A percentile compares a stretch with the other conserved stretches of the same genome.
Conservation (phyloP, 768 basidiomycete species). For the Boletus tomentosulus region DNA sequence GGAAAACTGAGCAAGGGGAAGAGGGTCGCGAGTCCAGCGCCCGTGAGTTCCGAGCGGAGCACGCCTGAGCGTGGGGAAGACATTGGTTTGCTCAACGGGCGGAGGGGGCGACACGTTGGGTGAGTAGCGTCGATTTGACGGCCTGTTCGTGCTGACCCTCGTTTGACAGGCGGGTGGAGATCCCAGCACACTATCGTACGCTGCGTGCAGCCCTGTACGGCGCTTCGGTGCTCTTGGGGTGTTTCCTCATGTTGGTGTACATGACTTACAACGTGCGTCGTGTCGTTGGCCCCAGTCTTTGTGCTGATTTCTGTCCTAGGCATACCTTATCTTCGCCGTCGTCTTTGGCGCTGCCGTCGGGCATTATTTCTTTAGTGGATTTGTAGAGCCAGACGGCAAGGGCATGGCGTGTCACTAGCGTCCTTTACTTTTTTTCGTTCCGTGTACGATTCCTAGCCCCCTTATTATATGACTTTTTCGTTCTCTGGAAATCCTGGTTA, state of each 20-base stretch:
- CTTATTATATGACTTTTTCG: background rate
- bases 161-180: background rate
- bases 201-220: conserved; percentile 70
- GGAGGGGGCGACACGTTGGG: conserved; percentile 40
- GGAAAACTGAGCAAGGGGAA: conserved; percentile 43
- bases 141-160: conserved; percentile 35
- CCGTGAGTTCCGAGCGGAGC: conserved; percentile 34
- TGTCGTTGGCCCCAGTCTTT: background rate
- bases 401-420: conserved; percentile 77
- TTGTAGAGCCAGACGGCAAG: conserved; percentile 63
- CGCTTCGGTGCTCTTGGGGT: conserved; percentile 70
- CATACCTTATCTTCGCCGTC: conserved; percentile 80
- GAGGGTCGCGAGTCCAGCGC: conserved; percentile 37
- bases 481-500: background rate
- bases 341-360: conserved; percentile 80
- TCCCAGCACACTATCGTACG: conserved; percentile 37
- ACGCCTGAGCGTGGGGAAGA: conserved; percentile 48
- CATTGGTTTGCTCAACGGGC: conserved; percentile 49
- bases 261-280: conserved; percentile 91
- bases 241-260: conserved; percentile 92
- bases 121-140: conserved; percentile 28
- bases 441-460: background rate
- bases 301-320: conserved; percentile 40
- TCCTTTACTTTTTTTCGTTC: background rate
- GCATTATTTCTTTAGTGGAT: conserved; percentile 70